A percentile compares a stretch with the other conserved stretches of the same genome.
phyloP scores from a whole-genome alignment of 768 basidiomycete species.

The Lentinula edodes region DNA sequence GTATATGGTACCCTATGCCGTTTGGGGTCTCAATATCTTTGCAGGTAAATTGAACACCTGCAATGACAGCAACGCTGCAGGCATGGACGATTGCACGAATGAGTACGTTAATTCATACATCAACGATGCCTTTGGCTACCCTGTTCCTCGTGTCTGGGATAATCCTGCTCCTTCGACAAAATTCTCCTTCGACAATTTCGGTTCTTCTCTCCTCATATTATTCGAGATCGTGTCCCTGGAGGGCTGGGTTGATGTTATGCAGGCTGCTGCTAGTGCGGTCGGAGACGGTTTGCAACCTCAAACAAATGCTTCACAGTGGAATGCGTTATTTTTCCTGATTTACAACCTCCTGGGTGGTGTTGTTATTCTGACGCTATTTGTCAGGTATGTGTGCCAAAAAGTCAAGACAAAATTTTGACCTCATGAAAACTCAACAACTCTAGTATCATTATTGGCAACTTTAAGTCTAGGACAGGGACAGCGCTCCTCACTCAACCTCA shows the following conservation, averaged over 20 bases:
- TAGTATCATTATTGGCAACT: constrained; percentile 95
- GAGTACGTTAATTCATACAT: constrained; percentile 68
- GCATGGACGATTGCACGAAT: constrained; percentile 61
- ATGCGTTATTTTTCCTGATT: constrained; percentile 86
- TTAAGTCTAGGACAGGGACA: constrained; percentile 79
- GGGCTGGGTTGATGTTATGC: constrained; percentile 96
- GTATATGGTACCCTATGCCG: constrained; percentile 88
- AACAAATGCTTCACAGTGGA: constrained; percentile 67
- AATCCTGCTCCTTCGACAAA: constrained; percentile 78
- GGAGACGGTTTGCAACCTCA: constrained; percentile 65
- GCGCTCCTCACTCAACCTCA: constrained; percentile 85
- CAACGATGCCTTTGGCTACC: constrained; percentile 58
- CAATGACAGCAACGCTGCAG: constrained; percentile 59
- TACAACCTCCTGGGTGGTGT: constrained; percentile 91
- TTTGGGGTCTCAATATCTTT: constrained; percentile 95
- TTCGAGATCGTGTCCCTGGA: constrained; percentile 96
- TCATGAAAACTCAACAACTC: constrained; percentile 12
- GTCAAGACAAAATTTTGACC: background rate
- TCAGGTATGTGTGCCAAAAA: constrained; percentile 53
- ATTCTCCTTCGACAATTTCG: constrained; percentile 89
- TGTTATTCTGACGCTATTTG: constrained; percentile 84
- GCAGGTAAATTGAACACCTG: constrained; percentile 78
- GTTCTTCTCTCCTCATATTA: constrained; percentile 77
- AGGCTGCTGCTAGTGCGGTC: constrained; percentile 70
- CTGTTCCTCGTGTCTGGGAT: constrained; percentile 83